Evolutionary conservation across 371 early-diverging fungal species (phyloP), one percentile per base, ranked within the genome.

Genomic region (Syncephalis plumigaleata): DNA sequence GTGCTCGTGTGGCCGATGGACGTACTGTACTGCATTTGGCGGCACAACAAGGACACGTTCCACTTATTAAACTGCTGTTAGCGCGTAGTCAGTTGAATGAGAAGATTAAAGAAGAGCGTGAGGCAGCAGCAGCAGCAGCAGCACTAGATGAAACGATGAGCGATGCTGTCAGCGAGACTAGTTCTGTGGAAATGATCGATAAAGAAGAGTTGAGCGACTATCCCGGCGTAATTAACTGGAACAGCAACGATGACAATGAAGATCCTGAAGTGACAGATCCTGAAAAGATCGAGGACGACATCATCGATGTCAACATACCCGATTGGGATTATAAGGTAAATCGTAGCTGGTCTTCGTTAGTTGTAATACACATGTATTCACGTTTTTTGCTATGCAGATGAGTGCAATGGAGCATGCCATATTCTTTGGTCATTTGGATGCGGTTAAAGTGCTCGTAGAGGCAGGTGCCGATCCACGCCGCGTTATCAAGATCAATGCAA

Each of bases 311-410:
- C n/a, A 45, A 46, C 18, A 24, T 36, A 9, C 45, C 17, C n/a
- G 56, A 58, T 17, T 58, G 58, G 61, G 58, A 58, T 50, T 48
- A 50, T 43, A 48, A 55, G 42, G 56, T 55, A 47, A n/a, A 31
- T 45, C 9, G 18, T 15, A 8, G 17, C 20, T n/a, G n/a, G n/a
- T n/a, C n/a, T n/a, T n/a, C n/a, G n/a, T n/a, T n/a, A n/a, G n/a
- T n/a, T n/a, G n/a, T n/a, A 9, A 31, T 13, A 4, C n/a, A 42
- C 3, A 47, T 23, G 8, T n/a, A 22, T 3, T 31, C 9, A 17
- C 15, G 39, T 13, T 23, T 26, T 39, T 9, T 7, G 15, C 13
- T 23, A 36, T 38, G 18, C 22, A 53, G 47, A 46, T 56, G 45
- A 44, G 53, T 11, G 42, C 60, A 9, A 40, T 56, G 7, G 53